phyloP scores from a whole-genome alignment of 495 filamentous ascomycete genomes.

The Penicillium herquei region DNA sequence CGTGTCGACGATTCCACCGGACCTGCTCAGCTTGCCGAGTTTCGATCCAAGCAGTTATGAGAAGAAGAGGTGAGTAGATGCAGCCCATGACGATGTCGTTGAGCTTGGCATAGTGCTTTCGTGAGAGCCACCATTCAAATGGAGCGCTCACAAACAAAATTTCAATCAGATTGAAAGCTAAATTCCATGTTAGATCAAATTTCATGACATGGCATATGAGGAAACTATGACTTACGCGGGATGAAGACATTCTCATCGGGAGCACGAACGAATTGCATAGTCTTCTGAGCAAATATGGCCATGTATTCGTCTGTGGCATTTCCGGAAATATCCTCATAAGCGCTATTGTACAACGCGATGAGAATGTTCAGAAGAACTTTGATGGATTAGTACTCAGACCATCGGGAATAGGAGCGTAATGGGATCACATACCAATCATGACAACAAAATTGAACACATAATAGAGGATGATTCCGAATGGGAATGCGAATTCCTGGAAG shows the following conservation, averaged over 20 bases:
- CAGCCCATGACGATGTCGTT: conserved; percentile 86
- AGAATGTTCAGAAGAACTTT: conserved; percentile 84
- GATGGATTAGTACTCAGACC: conserved; percentile 16
- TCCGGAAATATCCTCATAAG: conserved; percentile 92
- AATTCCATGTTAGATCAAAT: not conserved
- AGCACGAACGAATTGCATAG: conserved; percentile 92
- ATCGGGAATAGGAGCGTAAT: not conserved
- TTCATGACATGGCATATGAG: not conserved
- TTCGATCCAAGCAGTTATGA: conserved; percentile 77
- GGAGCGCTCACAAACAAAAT: conserved; percentile 75
- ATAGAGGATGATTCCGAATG: conserved; percentile 87
- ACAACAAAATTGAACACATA: conserved; percentile 97
- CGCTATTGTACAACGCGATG: conserved; percentile 94
- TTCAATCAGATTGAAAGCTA: conserved; percentile 87
- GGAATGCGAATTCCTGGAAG: conserved; percentile 74
- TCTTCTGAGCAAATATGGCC: conserved; percentile 85
- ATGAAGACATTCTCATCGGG: conserved; percentile 99
- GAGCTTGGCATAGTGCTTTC: conserved; percentile 64
- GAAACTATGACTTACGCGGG: conserved; percentile 51
- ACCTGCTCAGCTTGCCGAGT: conserved; percentile 66
- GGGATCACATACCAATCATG: conserved; percentile 60
- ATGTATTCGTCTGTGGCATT: conserved; percentile 96
- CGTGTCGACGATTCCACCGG: conserved; percentile 65
- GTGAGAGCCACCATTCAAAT: conserved; percentile 93
- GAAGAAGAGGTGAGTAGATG: conserved; percentile 80